A percentile compares a stretch with the other conserved stretches of the same genome.
Evolutionary conservation across 768 basidiomycete species (phyloP).

Genomic region (Termitomyces sp.): DNA sequence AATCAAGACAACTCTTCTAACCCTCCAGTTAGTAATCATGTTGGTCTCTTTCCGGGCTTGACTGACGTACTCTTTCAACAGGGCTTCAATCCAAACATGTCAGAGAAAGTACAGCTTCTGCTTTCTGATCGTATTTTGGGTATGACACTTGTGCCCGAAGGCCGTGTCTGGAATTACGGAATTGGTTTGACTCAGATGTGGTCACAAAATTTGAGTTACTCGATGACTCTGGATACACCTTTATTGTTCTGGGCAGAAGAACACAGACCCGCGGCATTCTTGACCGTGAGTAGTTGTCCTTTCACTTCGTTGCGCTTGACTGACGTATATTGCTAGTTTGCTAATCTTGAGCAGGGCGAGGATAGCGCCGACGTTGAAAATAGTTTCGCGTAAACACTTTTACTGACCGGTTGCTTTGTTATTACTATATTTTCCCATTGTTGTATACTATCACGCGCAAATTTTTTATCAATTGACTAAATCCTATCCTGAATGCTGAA

Average conservation of each 20-base stretch:
- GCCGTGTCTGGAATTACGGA: slow-evolving; percentile 95
- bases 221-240: slow-evolving; percentile 88
- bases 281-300: slow-evolving; percentile 55
- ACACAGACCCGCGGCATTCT: slow-evolving; percentile 90
- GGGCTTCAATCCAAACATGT: slow-evolving; percentile 99
- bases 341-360: slow-evolving; percentile 83
- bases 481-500: background rate
- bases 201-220: slow-evolving; percentile 75
- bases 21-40: slow-evolving; percentile 46
- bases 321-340: slow-evolving; percentile 51
- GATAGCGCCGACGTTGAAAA: slow-evolving; percentile 96
- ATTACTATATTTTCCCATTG: slow-evolving; percentile 1
- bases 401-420: slow-evolving; percentile 1
- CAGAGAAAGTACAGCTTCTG: slow-evolving; percentile 88
- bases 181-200: slow-evolving; percentile 91
- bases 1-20: slow-evolving; percentile 82
- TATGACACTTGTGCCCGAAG: slow-evolving; percentile 92
- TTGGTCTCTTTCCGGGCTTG: background rate
- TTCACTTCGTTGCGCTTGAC: background rate
- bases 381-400: slow-evolving; percentile 64
- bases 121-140: slow-evolving; percentile 94
- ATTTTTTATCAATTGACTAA: background rate
- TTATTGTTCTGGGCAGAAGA: slow-evolving; percentile 94
- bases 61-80: slow-evolving; percentile 18
- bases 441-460: slow-evolving; percentile 11